Evolutionary conservation across 306 rosid genomes (phyloP), one percentile per base, ranked within the genome.

Genomic region (Fragaria ananassa): DNA sequence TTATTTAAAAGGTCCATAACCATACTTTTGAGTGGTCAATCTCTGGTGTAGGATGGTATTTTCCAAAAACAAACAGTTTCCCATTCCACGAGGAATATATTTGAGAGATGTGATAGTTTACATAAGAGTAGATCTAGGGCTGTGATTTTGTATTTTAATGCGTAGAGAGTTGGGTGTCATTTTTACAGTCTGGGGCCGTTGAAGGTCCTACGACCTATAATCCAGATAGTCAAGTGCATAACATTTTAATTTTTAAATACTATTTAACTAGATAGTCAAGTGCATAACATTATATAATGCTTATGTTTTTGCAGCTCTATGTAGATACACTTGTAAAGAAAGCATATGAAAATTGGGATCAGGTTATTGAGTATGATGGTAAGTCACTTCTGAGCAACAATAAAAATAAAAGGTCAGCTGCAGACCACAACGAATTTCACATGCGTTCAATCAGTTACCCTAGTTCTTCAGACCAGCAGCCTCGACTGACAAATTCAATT

Each of bases 261-360:
- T 74, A 68, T 27, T 61, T 41, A 72, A 41, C 51, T 25, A 53
- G 27, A 31, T 21, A 76, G 74, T 60, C n/a, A 74, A 76, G 39
- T 65, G 45, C 72, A 79, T 77, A 58, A 47, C 68, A 60, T 80
- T 76, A 56, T 53, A 71, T 66, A 71, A 44, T 81, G 63, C 51
- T 77, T 77, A 78, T 87, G 80, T 70, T 74, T 75, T 56, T 86
- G 83, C 93, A 96, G 99, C 84, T 92, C 72, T 91, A 87, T 81
- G 97, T 96, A 8, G 99, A 96, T 88, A 81, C 91, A 2, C 83
- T 92, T 74, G 97, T 96, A 86, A 96, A 96, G 83, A 92, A 90
- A 85, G 98, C 99, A 51, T 96, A 96, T 60, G 99, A 96, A 23
- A 86, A 91, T 81, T 96, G 99, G 99, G 89, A 89, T 44, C 93